Percentiles rank a stretch among this genome's conserved stretches.
Conservation (phyloP, 2,329 filamentous ascomycete species). For the Fusarium fujikuroi region DNA sequence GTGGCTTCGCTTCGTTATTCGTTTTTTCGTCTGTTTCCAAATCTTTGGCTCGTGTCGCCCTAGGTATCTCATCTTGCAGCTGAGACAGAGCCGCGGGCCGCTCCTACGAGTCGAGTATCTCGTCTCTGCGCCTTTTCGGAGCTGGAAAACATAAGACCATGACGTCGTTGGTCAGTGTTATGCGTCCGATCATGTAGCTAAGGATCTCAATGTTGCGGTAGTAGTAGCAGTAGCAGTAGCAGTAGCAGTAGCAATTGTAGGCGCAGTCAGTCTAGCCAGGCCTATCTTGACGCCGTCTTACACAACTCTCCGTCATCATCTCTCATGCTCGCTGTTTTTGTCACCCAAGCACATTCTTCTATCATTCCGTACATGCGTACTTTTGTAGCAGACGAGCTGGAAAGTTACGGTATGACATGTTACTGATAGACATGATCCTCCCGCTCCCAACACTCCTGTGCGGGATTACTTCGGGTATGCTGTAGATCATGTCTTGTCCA, state of each 20-base stretch:
- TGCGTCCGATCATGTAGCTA: neutral
- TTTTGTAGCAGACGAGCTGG: neutral
- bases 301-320: conserved; percentile 12
- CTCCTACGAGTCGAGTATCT: conserved; percentile 3
- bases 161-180: conserved; percentile 20
- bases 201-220: conserved; percentile 24
- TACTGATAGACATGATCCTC: conserved; percentile 22
- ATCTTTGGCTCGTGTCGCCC: conserved; percentile 23
- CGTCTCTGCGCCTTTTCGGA: conserved; percentile 1
- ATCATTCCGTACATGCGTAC: neutral
- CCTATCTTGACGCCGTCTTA: conserved; percentile 18
- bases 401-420: neutral
- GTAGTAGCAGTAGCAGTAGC: conserved; percentile 28
- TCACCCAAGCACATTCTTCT: neutral
- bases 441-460: neutral
- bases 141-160: conserved; percentile 22
- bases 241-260: conserved; percentile 20
- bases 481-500: conserved; percentile 18
- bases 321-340: neutral
- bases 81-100: conserved; percentile 34
- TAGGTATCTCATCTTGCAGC: conserved; percentile 24
- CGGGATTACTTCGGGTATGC: conserved; percentile 24
- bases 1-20: conserved; percentile 11
- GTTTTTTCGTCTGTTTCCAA: conserved; percentile 24
- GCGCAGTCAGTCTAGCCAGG: conserved; percentile 16